Conservation (phyloP, 371 early-diverging fungal species). For the Zopfochytrium polystomum region DNA sequence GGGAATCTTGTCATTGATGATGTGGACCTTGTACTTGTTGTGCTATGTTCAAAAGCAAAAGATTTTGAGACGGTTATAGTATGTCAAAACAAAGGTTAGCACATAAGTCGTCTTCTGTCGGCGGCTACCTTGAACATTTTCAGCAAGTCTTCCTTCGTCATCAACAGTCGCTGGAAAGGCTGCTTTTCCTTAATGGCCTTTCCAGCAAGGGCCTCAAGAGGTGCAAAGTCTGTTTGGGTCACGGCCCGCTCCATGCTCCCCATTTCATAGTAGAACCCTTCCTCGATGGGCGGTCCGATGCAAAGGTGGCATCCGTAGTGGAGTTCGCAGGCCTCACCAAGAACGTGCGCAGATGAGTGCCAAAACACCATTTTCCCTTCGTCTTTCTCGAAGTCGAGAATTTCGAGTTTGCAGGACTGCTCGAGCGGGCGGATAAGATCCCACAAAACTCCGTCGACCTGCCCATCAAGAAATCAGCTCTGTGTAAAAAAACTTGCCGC, state of each 20-base stretch:
- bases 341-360: slow-evolving; percentile 99
- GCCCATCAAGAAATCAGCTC: no score
- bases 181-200: slow-evolving; percentile 95
- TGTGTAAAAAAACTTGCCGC: neutral
- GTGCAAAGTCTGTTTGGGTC: slow-evolving; percentile 75
- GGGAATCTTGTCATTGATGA: slow-evolving; percentile 91
- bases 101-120: no score
- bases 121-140: slow-evolving; percentile 91
- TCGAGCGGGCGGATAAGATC: slow-evolving; percentile 92
- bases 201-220: slow-evolving; percentile 81
- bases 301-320: slow-evolving; percentile 96
- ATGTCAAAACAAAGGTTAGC: no score
- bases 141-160: slow-evolving; percentile 89
- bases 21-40: slow-evolving; percentile 93
- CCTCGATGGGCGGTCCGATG: slow-evolving; percentile 97
- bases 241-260: slow-evolving; percentile 77
- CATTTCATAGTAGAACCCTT: slow-evolving; percentile 99
- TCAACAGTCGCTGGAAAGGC: slow-evolving; percentile 85
- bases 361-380: slow-evolving; percentile 97
- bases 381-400: slow-evolving; percentile 93
- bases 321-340: slow-evolving; percentile 97
- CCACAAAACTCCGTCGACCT: slow-evolving; percentile 83
- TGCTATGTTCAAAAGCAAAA: no score
- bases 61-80: no score
- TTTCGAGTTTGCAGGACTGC: slow-evolving; percentile 74